Conservation (phyloP, 2,329 filamentous ascomycete genomes). For the Penicillium aurantiogriseum region DNA sequence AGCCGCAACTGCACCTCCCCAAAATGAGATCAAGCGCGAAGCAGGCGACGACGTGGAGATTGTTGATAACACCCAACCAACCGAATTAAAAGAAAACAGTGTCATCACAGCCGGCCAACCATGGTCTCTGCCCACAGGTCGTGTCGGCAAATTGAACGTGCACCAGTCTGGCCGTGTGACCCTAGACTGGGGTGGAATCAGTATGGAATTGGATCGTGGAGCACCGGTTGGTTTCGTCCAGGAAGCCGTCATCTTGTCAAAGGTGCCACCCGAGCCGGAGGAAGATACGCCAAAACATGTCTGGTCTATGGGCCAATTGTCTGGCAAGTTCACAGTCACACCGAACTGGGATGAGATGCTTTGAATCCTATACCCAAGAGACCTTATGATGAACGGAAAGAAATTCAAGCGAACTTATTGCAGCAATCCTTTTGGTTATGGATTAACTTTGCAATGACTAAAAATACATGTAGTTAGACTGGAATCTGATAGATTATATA, state of each 20-base stretch:
- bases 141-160: slow-evolving; percentile 61
- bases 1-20: slow-evolving; percentile 1
- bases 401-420: neutral
- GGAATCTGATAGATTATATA: neutral
- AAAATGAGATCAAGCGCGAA: slow-evolving; percentile 31
- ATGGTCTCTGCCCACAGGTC: slow-evolving; percentile 51
- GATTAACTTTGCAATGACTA: neutral
- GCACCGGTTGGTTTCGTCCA: slow-evolving; percentile 59
- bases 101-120: slow-evolving; percentile 44
- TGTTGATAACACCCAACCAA: slow-evolving; percentile 18
- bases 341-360: slow-evolving; percentile 59
- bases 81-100: slow-evolving; percentile 22
- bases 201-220: slow-evolving; percentile 57
- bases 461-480: neutral
- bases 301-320: slow-evolving; percentile 61
- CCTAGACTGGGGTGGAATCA: slow-evolving; percentile 62
- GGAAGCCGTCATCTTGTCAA: slow-evolving; percentile 52
- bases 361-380: slow-evolving; percentile 15
- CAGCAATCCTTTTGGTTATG: neutral
- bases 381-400: slow-evolving; percentile 2
- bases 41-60: slow-evolving; percentile 31
- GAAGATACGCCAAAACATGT: slow-evolving; percentile 43
- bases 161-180: slow-evolving; percentile 62
- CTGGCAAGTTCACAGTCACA: slow-evolving; percentile 62
- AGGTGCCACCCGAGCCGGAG: slow-evolving; percentile 20